phyloP scores from a whole-genome alignment of 108 stramenopile genomes.

The Cylindrotheca fusiformis region DNA sequence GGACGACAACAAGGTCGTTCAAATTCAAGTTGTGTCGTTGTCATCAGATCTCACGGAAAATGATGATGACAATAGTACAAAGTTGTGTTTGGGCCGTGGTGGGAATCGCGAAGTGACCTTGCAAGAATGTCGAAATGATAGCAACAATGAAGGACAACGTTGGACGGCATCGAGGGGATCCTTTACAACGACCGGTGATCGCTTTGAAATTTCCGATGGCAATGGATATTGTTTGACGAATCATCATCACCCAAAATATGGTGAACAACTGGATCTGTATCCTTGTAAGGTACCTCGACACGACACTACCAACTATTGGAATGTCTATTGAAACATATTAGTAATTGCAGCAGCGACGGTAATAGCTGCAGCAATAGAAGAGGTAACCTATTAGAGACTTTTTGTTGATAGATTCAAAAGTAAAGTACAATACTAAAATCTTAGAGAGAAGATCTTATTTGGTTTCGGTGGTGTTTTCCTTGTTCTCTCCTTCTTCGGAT shows the following conservation, averaged over 20 bases:
- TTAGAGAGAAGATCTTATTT: no score
- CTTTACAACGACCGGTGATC: not conserved
- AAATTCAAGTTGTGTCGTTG: not conserved
- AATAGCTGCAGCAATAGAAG: no score
- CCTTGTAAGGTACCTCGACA: slow-evolving; percentile 7
- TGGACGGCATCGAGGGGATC: not conserved
- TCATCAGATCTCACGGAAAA: not conserved
- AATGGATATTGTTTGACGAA: slow-evolving; percentile 9
- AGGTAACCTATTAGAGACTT: no score
- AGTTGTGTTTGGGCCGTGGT: not conserved
- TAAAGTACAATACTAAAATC: no score
- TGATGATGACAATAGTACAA: not conserved
- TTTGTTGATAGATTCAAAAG: no score
- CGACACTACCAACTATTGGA: slow-evolving; percentile 21
- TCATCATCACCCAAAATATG: slow-evolving; percentile 26
- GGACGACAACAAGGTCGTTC: not conserved
- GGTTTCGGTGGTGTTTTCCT: no score
- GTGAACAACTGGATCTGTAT: slow-evolving; percentile 22
- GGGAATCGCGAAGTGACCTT: not conserved
- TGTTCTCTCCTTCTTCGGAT: no score
- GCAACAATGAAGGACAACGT: slow-evolving; percentile 8
- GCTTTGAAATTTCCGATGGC: slow-evolving; percentile 7
- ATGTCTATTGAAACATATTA: slow-evolving; percentile 6
- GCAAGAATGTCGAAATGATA: not conserved
- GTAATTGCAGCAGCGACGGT: not conserved